Percentiles rank a stretch among this genome's conserved stretches.
phyloP scores from a whole-genome alignment of 495 filamentous ascomycete species.

The Trichocladium uniseriatum region DNA sequence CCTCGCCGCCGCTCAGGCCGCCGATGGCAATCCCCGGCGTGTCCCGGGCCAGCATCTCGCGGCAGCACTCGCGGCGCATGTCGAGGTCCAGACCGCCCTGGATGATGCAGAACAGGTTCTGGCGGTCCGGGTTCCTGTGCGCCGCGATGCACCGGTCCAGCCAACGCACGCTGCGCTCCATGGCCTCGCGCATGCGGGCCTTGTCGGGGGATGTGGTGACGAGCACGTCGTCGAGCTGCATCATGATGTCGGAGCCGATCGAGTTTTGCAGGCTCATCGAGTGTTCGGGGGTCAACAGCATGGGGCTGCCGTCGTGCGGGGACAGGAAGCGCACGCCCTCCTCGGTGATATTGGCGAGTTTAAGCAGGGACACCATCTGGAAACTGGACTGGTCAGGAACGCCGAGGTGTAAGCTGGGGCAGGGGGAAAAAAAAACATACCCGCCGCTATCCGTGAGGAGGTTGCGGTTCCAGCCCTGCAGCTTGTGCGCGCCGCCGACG shows the following conservation, averaged over 20 bases:
- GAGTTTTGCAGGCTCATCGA: slow-evolving; percentile 94
- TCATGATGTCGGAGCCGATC: slow-evolving; percentile 97
- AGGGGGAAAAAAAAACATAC: slow-evolving; percentile 44
- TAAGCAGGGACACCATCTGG: slow-evolving; percentile 96
- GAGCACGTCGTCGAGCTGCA: slow-evolving; percentile 98
- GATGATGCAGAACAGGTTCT: slow-evolving; percentile 99
- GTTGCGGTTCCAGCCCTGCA: slow-evolving; percentile 94
- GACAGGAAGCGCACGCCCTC: slow-evolving; percentile 91
- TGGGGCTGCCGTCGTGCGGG: slow-evolving; percentile 90
- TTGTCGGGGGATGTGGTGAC: slow-evolving; percentile 87
- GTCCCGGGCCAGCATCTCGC: slow-evolving; percentile 81
- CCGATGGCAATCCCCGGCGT: slow-evolving; percentile 97
- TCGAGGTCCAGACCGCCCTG: slow-evolving; percentile 92
- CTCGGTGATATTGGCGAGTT: slow-evolving; percentile 88
- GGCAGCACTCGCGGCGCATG: slow-evolving; percentile 72
- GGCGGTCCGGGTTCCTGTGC: slow-evolving; percentile 66
- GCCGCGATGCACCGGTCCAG: slow-evolving; percentile 91
- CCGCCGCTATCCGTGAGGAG: slow-evolving; percentile 95
- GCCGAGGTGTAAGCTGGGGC: background rate
- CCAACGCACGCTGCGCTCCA: slow-evolving; percentile 97
- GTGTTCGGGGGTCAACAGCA: slow-evolving; percentile 96
- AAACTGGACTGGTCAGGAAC: slow-evolving; percentile 49
- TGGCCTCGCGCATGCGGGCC: slow-evolving; percentile 81
- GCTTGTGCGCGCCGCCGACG: slow-evolving; percentile 82
- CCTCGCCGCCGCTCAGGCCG: slow-evolving; percentile 76